Base-by-base conservation (phyloP, 2,329 filamentous ascomycete species). In the Cladosporium sphaerospermum region DNA sequence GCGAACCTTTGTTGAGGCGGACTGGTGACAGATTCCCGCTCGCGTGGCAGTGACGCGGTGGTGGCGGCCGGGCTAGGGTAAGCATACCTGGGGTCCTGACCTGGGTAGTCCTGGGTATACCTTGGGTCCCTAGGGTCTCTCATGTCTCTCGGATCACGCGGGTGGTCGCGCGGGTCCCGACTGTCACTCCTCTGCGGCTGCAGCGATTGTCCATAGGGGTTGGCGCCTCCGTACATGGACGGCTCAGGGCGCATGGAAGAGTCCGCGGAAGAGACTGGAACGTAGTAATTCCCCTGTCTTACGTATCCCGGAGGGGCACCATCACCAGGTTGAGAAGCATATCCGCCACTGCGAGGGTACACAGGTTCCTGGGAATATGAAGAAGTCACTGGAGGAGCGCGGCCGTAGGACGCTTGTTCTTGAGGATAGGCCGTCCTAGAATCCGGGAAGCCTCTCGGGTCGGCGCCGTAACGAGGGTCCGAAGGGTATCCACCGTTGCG, bases 21-120 rank as follows among this genome's bases (percentile, higher is more conserved):
- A 46, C 57, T 64, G 39, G 59, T 43, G 34, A 65, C 54, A 6
- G 48, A 28, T 8, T 51, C 48, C 9, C 61, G 58, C 42, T 67
- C 63, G 50, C 63, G 60, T 64, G 56, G 45, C 45, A 54, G 32
- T 11, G 63, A 62, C n/a, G 60, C 60, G 14, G 64, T 61, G 31
- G 65, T 67, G 50, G 61, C 59, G 49, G 64, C 64, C 59, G 65
- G 65, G 57, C 65, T 67, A 56, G 65, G 65, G 55, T 67, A 67
- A 54, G 64, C 64, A 61, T 65, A 66, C 59, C 64, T 62, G 48
- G 64, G 59, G 52, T 67, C 64, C 55, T 58, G 54, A 14, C n/a
- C n/a, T 7, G 43, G 9, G 54, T 63, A 63, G 19, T 67, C 65
- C 56, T 64, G 62, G 44, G 55, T 54, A 44, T 64, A 65, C 57